Base-by-base conservation (phyloP, 2,329 filamentous ascomycete species). In the Claviceps arundinis region DNA sequence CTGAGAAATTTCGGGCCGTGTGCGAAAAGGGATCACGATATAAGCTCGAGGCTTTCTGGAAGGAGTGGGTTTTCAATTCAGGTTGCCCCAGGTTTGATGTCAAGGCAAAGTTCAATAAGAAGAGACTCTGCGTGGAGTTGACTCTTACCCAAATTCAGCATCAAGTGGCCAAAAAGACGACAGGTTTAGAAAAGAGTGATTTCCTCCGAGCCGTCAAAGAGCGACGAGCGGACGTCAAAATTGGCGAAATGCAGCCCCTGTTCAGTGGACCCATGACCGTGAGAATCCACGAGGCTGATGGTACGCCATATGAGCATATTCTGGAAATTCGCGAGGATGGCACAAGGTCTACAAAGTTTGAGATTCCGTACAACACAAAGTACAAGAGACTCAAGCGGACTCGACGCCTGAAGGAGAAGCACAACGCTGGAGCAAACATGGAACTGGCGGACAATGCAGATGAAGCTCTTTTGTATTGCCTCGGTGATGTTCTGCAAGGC, bases 251-350 rank as follows among this genome's bases (percentile, higher is more conserved):
- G 16, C 87, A 88, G 57, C 78, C 82, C n/a, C 77, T 88, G 1
- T 97, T 97, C 61, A 93, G 89, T 1, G 93, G 93, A 0, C 91
- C 93, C 0, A 95, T 98, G 87, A 98, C 93, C 0, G 91, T 98
- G 56, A 79, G 93, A 37, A 96, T 98, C 56, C 93, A 98, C 69
- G 93, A 98, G 71, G 93, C 93, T 24, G 94, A 98, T 62, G 93
- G 93, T 9, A 97, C 93, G 0, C 93, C 93, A 2, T 98, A 98
- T 63, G 93, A 98, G 65, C 93, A 98, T 64, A 96, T 96, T 56
- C 84, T 97, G 37, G 89, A 96, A 61, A 95, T 98, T 64, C 89
- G 89, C 55, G 89, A 96, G 59, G 84, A 85, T 30, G 79, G 81
- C 14, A 87, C 86, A 2, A 88, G 85, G 59, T 73, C 72, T 1